Conservation (phyloP, 768 basidiomycete genomes). For the Lactifluus subvellereus region DNA sequence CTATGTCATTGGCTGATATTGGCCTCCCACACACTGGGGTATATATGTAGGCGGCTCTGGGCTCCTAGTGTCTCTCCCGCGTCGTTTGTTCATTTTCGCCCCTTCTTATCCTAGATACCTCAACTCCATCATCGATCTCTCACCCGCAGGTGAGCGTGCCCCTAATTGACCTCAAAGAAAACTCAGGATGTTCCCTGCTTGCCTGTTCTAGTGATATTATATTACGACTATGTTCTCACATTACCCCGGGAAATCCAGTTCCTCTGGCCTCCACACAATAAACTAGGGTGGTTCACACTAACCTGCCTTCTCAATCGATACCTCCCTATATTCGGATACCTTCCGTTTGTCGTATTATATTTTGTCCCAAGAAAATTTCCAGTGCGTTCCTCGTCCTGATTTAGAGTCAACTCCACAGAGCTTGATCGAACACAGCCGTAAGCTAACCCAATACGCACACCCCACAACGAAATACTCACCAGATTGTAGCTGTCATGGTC, state of each 20-base stretch:
- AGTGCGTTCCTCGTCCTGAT: too few species aligned
- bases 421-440: too few species aligned
- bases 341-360: too few species aligned
- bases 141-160: background rate
- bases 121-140: background rate
- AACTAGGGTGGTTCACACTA: too few species aligned
- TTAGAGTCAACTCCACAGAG: too few species aligned
- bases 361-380: too few species aligned
- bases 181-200: background rate
- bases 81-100: background rate
- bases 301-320: too few species aligned
- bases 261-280: too few species aligned
- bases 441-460: too few species aligned
- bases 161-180: background rate
- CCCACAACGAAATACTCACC: background rate
- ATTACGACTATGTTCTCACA: conserved; percentile 32
- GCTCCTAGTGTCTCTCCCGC: background rate
- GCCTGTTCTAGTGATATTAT: conserved; percentile 26
- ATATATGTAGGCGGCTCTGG: background rate
- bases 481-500: background rate
- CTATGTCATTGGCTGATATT: conserved; percentile 4
- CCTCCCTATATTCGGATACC: too few species aligned
- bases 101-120: background rate
- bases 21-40: background rate
- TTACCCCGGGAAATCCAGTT: too few species aligned